A percentile compares a stretch with the other conserved stretches of the same genome.
Evolutionary conservation across 106 monocot genomes (phyloP).

Genomic region (Platanthera guangdongensis): DNA sequence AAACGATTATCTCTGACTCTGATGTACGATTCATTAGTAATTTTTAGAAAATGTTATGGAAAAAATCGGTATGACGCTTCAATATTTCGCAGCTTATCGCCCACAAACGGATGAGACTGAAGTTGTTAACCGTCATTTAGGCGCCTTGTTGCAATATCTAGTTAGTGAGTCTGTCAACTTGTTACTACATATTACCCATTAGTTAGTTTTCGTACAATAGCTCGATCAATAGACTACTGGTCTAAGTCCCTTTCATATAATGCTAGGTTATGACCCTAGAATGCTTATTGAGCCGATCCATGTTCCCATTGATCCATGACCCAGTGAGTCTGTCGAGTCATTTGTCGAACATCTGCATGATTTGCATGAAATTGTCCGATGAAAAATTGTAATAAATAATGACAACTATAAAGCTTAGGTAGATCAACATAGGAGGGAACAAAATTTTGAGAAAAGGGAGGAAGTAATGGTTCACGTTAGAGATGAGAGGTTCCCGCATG

Average conservation of each 20-base stretch:
- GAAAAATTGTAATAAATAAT: background rate
- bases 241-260: no score
- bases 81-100: background rate
- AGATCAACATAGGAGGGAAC: background rate
- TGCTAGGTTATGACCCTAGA: background rate
- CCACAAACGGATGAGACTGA: background rate
- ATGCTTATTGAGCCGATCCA: background rate
- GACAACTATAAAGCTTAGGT: background rate
- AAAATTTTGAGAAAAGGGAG: background rate
- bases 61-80: background rate
- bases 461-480: background rate
- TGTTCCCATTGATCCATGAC: background rate
- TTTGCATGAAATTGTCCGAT: background rate
- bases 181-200: background rate
- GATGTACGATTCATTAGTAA: background rate
- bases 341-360: background rate
- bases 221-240: background rate
- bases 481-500: background rate
- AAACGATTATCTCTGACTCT: background rate
- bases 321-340: background rate
- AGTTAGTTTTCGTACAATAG: background rate
- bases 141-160: background rate
- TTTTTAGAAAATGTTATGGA: background rate
- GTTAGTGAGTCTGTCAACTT: background rate
- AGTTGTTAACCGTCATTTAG: background rate